These are phyloP conservation scores for Zanthoxylum bungeanum DNA, from an alignment of 345 rosid species.

Conservation along the genomic window DNA sequence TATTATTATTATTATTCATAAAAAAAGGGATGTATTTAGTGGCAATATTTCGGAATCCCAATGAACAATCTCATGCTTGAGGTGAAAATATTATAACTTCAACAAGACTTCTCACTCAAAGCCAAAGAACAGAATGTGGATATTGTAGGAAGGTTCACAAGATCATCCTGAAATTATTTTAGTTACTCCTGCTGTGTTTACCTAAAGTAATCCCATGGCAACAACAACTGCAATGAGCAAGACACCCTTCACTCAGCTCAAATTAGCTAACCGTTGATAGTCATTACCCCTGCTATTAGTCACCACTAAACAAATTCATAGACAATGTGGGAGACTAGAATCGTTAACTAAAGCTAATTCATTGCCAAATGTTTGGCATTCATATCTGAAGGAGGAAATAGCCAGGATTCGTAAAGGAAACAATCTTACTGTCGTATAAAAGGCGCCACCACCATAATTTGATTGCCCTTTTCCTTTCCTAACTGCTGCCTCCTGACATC, in stretches of 20 bases:
- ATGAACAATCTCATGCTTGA: background rate
- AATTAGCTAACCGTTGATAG: background rate
- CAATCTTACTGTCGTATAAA: slow-evolving; percentile 47
- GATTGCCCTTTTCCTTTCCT: slow-evolving; percentile 43
- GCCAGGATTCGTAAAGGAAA: slow-evolving; percentile 5
- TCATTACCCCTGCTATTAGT: background rate
- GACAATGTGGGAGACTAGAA: background rate
- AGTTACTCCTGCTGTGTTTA: background rate
- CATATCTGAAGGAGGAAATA: background rate
- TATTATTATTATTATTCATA: background rate
- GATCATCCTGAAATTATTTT: background rate
- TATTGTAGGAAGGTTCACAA: background rate
- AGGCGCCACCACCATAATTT: slow-evolving; percentile 59
- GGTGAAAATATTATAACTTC: background rate
- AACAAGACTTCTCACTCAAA: background rate
- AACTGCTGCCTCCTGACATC: slow-evolving; percentile 38
- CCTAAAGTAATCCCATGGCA: background rate
- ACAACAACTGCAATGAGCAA: background rate
- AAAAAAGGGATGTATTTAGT: too few species aligned
- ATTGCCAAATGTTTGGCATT: background rate
- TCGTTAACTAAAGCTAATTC: background rate
- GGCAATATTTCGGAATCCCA: background rate
- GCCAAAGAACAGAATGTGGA: background rate
- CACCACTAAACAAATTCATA: background rate
- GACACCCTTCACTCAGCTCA: background rate